These are phyloP conservation scores for Tolypocladium nubicola DNA, from an alignment of 2,329 filamentous ascomycete species.

Conservation along the genomic window DNA sequence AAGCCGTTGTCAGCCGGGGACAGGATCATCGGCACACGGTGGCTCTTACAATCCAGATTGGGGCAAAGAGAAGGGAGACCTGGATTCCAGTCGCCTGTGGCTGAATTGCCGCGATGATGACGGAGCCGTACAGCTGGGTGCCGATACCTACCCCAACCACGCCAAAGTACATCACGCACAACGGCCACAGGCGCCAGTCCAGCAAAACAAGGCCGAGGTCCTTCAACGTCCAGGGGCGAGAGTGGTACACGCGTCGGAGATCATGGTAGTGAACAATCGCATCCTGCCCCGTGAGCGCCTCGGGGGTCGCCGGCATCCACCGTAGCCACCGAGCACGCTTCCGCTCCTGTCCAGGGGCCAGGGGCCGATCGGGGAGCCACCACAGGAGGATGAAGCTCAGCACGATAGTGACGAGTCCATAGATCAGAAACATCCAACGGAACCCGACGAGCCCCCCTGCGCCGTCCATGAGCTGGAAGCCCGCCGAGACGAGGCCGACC, in stretches of 20 bases:
- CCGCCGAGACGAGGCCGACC: conserved; percentile 79
- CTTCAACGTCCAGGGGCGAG: conserved; percentile 58
- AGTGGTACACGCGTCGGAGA: conserved; percentile 68
- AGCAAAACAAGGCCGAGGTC: conserved; percentile 63
- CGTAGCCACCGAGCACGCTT: conserved; percentile 40
- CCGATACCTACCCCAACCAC: conserved; percentile 89
- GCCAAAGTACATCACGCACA: conserved; percentile 87
- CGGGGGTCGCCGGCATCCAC: conserved; percentile 58
- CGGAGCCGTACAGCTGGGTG: conserved; percentile 76
- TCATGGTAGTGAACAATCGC: conserved; percentile 76
- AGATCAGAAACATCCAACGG: conserved; percentile 88
- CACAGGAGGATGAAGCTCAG: conserved; percentile 67
- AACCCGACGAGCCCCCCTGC: conserved; percentile 66
- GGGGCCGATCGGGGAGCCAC: conserved; percentile 82
- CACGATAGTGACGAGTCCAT: conserved; percentile 63
- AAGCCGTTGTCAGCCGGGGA: not conserved
- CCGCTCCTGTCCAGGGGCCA: conserved; percentile 56
- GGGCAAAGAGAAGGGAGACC: conserved; percentile 74
- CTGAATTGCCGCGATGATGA: conserved; percentile 76
- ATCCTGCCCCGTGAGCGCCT: conserved; percentile 67
- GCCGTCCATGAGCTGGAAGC: conserved; percentile 87
- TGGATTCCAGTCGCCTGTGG: conserved; percentile 61
- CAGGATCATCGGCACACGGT: not conserved
- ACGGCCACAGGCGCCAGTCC: conserved; percentile 82
- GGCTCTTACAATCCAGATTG: conserved; percentile 74